Evolutionary conservation across 1,139 yeast species (phyloP), one percentile per base, ranked within the genome.

Genomic region (Taphrina deformans): DNA sequence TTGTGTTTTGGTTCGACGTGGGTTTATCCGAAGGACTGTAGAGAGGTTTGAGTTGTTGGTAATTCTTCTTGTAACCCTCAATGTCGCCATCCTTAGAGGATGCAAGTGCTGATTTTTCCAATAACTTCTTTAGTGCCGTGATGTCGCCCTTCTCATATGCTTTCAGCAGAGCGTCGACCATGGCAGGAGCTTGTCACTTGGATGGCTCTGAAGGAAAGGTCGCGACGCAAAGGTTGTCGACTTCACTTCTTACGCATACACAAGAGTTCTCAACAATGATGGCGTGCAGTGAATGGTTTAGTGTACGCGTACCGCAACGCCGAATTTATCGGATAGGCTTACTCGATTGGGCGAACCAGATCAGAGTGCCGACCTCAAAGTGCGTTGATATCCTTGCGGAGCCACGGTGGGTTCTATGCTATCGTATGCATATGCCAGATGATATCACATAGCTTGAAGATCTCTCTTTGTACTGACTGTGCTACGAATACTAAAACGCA

Each of bases 21-120:
- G 65, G 64, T 9, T 62, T 51, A n/a, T 58, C 66, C 14, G 66
- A 62, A 10, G 44, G 33, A 9, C 23, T 40, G 18, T 61, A 53
- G 45, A 52, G 48, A 7, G 65, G 27, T 23, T 29, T 35, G 24
- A 61, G 46, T 16, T 55, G 65, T 9, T 38, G 59, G 55, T 52
- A 61, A 10, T 29, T 24, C 31, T 61, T 44, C 44, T 26, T 29
- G 33, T 40, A 55, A 29, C 27, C 35, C 9, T 41, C 48, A 7
- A 35, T 27, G 26, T 55, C 61, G 18, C 46, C 45, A 1, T 53
- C 27, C 14, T 26, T 33, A 3, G 55, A 45, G 2, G 65, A 35
- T 10, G 52, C 23, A 2, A 53, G 48, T 23, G 60, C 60, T 24
- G 51, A 21, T 33, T 53, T 38, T 35, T 53, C 61, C 16, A 52